These are phyloP conservation scores for Cercospora brassicicola DNA, from an alignment of 2,329 filamentous ascomycete genomes.

Conservation along the genomic window DNA sequence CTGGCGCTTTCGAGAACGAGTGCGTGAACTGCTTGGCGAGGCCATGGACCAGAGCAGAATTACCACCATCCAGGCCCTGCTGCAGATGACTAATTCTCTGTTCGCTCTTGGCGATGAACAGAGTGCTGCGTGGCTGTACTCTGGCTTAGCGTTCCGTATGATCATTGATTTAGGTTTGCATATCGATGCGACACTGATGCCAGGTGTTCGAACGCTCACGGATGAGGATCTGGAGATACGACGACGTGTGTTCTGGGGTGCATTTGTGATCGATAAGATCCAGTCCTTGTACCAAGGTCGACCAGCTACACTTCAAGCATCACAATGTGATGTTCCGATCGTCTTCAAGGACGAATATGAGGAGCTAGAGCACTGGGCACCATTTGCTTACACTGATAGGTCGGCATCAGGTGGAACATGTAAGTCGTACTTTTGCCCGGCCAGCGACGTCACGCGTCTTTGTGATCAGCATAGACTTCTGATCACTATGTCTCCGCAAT, in stretches of 20 bases:
- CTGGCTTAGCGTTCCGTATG: slow-evolving; percentile 58
- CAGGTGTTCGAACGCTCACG: slow-evolving; percentile 40
- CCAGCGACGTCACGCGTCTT: not conserved
- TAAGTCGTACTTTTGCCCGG: not conserved
- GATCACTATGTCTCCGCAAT: not conserved
- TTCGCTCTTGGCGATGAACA: slow-evolving; percentile 54
- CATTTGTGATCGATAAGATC: slow-evolving; percentile 53
- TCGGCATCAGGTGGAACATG: slow-evolving; percentile 8
- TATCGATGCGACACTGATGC: slow-evolving; percentile 43
- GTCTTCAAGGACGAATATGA: slow-evolving; percentile 54
- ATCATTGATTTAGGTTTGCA: slow-evolving; percentile 58
- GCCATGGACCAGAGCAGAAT: slow-evolving; percentile 52
- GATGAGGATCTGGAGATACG: slow-evolving; percentile 51
- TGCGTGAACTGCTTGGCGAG: slow-evolving; percentile 50
- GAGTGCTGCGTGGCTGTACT: slow-evolving; percentile 59
- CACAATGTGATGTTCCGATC: slow-evolving; percentile 50
- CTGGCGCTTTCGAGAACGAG: slow-evolving; percentile 50
- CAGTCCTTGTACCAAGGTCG: slow-evolving; percentile 57
- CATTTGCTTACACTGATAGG: slow-evolving; percentile 39
- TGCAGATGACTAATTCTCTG: slow-evolving; percentile 54
- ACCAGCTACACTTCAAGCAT: slow-evolving; percentile 51
- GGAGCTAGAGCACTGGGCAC: slow-evolving; percentile 54
- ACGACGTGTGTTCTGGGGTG: slow-evolving; percentile 50
- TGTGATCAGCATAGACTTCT: not conserved
- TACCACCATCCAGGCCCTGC: slow-evolving; percentile 56